Base-by-base conservation (phyloP, 139 green algal genomes). In the Chlorella ohadii region DNA sequence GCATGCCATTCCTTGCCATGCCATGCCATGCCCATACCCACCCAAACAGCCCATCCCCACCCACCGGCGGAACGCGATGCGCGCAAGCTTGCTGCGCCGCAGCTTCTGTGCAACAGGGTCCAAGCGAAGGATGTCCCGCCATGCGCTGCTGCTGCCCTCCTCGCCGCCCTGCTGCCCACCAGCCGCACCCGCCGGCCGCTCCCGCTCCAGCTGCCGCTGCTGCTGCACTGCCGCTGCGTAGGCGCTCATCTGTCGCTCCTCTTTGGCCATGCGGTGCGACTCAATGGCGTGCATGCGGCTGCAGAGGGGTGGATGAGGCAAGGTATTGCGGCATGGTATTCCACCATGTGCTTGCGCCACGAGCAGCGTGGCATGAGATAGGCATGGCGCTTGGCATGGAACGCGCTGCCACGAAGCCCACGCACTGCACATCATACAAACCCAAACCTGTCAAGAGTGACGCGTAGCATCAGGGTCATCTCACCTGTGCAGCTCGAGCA, bases 401-500 rank as follows among this genome's bases (percentile, higher is more conserved):
- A n/a, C n/a, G n/a, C n/a, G n/a, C n/a, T n/a, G n/a, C n/a, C n/a
- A n/a, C n/a, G n/a, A n/a, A n/a, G n/a, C n/a, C n/a, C n/a, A n/a
- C n/a, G n/a, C n/a, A n/a, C n/a, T n/a, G n/a, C n/a, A n/a, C n/a
- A n/a, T n/a, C n/a, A n/a, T n/a, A n/a, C n/a, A n/a, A n/a, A n/a
- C n/a, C n/a, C n/a, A n/a, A n/a, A n/a, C n/a, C n/a, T n/a, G n/a
- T n/a, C n/a, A n/a, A n/a, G n/a, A n/a, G n/a, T n/a, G n/a, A n/a
- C n/a, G n/a, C n/a, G n/a, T n/a, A n/a, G n/a, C n/a, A n/a, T n/a
- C n/a, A n/a, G n/a, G n/a, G 63, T 3, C 63, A 33, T 23, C 94
- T 77, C 89, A 86, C 61, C 68, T 87, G 87, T 96, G 90, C 27
- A 94, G 72, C 88, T 96, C 93, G 27, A 96, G 86, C 91, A 96